These are phyloP conservation scores for Tothia fuscella DNA, from an alignment of 2,329 filamentous ascomycete species.

Conservation along the genomic window DNA sequence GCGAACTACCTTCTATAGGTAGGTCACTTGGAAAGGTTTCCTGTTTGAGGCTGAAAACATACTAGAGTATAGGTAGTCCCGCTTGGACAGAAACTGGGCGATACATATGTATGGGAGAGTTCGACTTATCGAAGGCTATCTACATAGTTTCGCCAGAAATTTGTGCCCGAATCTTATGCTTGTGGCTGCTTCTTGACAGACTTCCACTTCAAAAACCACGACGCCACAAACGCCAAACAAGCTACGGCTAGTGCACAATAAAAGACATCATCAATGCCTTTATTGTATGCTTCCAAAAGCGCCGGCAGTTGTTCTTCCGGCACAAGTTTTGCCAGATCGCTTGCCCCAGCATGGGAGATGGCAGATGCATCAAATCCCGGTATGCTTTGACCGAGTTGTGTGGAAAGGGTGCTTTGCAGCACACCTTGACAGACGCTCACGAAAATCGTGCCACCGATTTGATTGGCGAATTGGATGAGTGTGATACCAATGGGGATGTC, in stretches of 20 bases:
- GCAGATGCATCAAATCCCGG: slow-evolving; percentile 2
- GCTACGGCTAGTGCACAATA: neutral
- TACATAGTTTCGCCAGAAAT: neutral
- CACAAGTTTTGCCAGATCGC: slow-evolving; percentile 2
- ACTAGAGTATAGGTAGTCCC: neutral
- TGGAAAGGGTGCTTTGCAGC: slow-evolving; percentile 8
- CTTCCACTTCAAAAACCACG: slow-evolving; percentile 10
- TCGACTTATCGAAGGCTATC: neutral
- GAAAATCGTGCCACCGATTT: slow-evolving; percentile 10
- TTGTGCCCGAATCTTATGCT: neutral
- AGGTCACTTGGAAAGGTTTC: neutral
- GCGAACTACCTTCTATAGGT: neutral
- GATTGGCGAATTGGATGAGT: slow-evolving; percentile 9
- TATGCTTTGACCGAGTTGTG: neutral
- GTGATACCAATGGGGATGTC: slow-evolving; percentile 12
- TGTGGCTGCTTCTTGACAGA: slow-evolving; percentile 7
- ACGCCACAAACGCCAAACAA: slow-evolving; percentile 5
- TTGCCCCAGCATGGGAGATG: slow-evolving; percentile 5
- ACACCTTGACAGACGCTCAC: slow-evolving; percentile 8
- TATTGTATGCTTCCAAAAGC: slow-evolving; percentile 8
- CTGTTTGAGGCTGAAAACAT: neutral
- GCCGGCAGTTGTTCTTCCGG: neutral
- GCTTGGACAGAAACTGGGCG: neutral
- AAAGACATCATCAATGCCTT: neutral
- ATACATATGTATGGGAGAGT: neutral